Percentiles rank a stretch among this genome's conserved stretches.
Conservation (phyloP, 2,329 filamentous ascomycete species). For the Passalora sequoiae region DNA sequence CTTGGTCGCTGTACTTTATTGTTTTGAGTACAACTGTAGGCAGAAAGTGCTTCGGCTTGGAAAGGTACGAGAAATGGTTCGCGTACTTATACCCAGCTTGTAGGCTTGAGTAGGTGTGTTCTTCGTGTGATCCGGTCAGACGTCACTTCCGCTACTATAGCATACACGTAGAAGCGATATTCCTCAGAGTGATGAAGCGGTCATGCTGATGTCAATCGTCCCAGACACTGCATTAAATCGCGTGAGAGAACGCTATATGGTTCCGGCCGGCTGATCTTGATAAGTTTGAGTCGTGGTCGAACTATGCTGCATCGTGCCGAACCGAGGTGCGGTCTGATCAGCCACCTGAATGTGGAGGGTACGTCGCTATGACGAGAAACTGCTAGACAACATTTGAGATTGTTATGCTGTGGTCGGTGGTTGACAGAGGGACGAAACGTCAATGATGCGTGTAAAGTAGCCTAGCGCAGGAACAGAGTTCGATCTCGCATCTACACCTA, state of each 20-base stretch:
- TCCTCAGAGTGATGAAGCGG: background rate
- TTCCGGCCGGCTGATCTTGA: too few relatives aligned
- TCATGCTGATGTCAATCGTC: conserved; percentile 9
- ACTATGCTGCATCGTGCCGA: too few relatives aligned
- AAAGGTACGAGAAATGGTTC: background rate
- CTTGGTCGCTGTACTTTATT: too few relatives aligned
- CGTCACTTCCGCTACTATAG: background rate
- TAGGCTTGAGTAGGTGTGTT: too few relatives aligned
- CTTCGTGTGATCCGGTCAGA: too few relatives aligned
- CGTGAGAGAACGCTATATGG: too few relatives aligned
- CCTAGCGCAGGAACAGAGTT: conserved; percentile 22
- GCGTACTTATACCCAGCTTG: background rate
- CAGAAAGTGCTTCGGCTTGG: too few relatives aligned
- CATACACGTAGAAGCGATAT: background rate
- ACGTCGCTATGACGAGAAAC: conserved; percentile 1
- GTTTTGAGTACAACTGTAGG: too few relatives aligned
- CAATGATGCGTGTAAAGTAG: conserved; percentile 19
- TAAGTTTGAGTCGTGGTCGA: too few relatives aligned
- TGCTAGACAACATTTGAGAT: background rate
- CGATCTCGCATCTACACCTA: conserved; percentile 5
- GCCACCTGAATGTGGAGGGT: background rate
- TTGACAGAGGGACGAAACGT: conserved; percentile 11
- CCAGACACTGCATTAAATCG: background rate
- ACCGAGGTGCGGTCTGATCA: too few relatives aligned
- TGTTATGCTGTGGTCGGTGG: background rate